Evolutionary conservation across 129 eudicot genomes (phyloP).

Genomic region (Pulicaria dysenterica): DNA sequence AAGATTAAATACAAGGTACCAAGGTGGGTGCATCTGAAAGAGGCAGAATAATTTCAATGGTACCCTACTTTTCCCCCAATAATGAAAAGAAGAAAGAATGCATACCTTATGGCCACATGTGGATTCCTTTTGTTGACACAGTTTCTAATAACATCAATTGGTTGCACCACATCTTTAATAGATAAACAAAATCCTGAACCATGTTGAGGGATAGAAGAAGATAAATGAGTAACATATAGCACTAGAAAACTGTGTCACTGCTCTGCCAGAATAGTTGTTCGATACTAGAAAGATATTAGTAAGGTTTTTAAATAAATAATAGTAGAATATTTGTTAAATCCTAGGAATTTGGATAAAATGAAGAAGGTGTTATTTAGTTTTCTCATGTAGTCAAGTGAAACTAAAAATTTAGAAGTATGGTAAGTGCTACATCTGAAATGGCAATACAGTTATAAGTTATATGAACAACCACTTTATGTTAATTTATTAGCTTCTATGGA

Average conservation of each 20-base stretch:
- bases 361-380: too few relatives aligned
- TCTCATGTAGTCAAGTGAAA: too few relatives aligned
- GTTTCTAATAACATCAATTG: constrained; percentile 60
- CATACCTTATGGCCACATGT: constrained; percentile 68
- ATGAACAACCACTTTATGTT: too few relatives aligned
- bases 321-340: not conserved
- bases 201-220: not conserved
- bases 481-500: too few relatives aligned
- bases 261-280: too few relatives aligned
- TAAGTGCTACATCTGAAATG: too few relatives aligned
- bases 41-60: not conserved
- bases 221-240: not conserved
- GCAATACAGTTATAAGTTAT: too few relatives aligned
- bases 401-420: too few relatives aligned
- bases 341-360: too few relatives aligned
- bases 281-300: not conserved
- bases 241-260: not conserved
- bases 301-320: not conserved
- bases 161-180: constrained; percentile 51
- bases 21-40: not conserved
- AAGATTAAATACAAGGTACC: not conserved
- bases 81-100: constrained; percentile 6
- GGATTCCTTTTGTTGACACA: constrained; percentile 60
- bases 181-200: constrained; percentile 59
- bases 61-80: constrained; percentile 3